Evolutionary conservation across 2,329 filamentous ascomycete genomes (phyloP).

Genomic region (Exophiala aquamarina): DNA sequence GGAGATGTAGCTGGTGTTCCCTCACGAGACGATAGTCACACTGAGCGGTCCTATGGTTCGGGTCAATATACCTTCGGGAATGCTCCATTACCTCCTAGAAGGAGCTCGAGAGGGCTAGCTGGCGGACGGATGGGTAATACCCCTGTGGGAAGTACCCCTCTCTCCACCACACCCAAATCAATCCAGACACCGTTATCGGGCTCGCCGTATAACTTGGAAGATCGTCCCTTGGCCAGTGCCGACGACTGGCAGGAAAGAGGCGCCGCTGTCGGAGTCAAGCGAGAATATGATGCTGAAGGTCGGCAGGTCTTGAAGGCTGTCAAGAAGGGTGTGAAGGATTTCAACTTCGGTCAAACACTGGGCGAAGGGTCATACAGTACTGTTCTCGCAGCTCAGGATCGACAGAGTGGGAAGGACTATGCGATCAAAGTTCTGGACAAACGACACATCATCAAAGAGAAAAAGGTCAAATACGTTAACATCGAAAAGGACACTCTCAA

Average conservation of each 20-base stretch:
- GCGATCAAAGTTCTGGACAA: slow-evolving; percentile 98
- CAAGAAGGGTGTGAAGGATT: slow-evolving; percentile 97
- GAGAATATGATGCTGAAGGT: slow-evolving; percentile 82
- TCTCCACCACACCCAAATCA: slow-evolving; percentile 27
- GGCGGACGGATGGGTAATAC: slow-evolving; percentile 37
- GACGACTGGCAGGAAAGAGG: slow-evolving; percentile 97
- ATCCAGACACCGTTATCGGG: slow-evolving; percentile 37
- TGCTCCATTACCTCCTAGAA: slow-evolving; percentile 69
- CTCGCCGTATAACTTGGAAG: slow-evolving; percentile 56
- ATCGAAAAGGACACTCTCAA: slow-evolving; percentile 99
- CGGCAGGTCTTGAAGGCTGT: slow-evolving; percentile 78
- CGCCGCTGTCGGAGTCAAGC: slow-evolving; percentile 78
- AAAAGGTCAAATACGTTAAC: slow-evolving; percentile 99
- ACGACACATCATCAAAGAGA: slow-evolving; percentile 98
- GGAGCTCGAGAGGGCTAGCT: slow-evolving; percentile 72
- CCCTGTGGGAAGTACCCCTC: slow-evolving; percentile 20
- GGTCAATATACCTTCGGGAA: slow-evolving; percentile 57
- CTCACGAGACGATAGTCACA: slow-evolving; percentile 67
- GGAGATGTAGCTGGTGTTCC: slow-evolving; percentile 63
- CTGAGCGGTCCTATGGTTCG: slow-evolving; percentile 67
- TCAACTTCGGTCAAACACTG: slow-evolving; percentile 84
- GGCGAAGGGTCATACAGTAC: slow-evolving; percentile 98
- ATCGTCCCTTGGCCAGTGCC: slow-evolving; percentile 63
- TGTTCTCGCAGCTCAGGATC: slow-evolving; percentile 87
- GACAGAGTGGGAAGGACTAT: slow-evolving; percentile 92